phyloP scores from a whole-genome alignment of 106 monocot species.

The Dendrobium huoshanense region DNA sequence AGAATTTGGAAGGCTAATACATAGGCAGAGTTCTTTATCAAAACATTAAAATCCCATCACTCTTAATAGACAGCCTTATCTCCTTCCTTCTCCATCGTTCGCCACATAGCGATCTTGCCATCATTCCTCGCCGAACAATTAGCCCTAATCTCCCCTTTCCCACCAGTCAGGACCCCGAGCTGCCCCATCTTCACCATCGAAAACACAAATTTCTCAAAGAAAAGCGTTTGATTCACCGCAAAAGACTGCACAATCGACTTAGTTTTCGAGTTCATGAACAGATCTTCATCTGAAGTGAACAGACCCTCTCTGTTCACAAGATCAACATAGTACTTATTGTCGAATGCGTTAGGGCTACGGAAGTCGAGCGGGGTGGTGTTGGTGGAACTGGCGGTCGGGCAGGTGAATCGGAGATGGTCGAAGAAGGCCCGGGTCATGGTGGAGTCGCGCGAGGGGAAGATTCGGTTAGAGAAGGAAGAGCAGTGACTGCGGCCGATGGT shows the following conservation, averaged over 20 bases:
- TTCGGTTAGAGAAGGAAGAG: slow-evolving; percentile 28
- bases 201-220: slow-evolving; percentile 30
- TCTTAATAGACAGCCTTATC: background rate
- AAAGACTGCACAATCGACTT: slow-evolving; percentile 15
- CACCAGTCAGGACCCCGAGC: slow-evolving; percentile 22
- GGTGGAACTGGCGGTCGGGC: slow-evolving; percentile 6
- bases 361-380: slow-evolving; percentile 17
- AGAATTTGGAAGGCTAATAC: too few species aligned
- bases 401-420: slow-evolving; percentile 11
- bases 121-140: slow-evolving; percentile 38
- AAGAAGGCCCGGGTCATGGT: slow-evolving; percentile 17
- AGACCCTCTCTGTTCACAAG: slow-evolving; percentile 29
- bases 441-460: slow-evolving; percentile 20
- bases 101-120: slow-evolving; percentile 8
- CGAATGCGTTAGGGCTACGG: slow-evolving; percentile 16
- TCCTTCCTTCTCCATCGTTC: slow-evolving; percentile 11
- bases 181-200: slow-evolving; percentile 48
- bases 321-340: slow-evolving; percentile 40
- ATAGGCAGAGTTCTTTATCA: too few species aligned
- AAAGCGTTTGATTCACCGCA: slow-evolving; percentile 18
- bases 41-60: too few species aligned
- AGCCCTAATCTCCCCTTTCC: slow-evolving; percentile 26
- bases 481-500: slow-evolving; percentile 50
- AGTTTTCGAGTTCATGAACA: slow-evolving; percentile 24
- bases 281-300: slow-evolving; percentile 43